Evolutionary conservation across 2,329 filamentous ascomycete species (phyloP).

Genomic region (Ceratocystis alfenasii): DNA sequence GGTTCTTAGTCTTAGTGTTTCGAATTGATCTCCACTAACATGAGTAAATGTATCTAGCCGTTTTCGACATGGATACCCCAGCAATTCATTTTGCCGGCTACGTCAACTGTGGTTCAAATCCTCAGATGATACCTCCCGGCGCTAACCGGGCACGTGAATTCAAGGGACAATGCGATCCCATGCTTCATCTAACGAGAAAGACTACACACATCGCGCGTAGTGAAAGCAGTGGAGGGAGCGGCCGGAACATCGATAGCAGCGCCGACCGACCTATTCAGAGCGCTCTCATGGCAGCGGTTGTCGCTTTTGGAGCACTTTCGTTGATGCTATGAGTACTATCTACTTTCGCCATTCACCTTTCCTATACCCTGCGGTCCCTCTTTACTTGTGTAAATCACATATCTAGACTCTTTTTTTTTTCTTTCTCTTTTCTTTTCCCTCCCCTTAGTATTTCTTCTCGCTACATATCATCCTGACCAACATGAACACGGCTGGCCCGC

Average conservation of each 20-base stretch:
- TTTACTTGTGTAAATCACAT: background rate
- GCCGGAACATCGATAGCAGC: constrained; percentile 21
- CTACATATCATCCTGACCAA: background rate
- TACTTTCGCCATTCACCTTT: background rate
- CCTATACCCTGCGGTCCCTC: background rate
- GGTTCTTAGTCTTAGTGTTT: too few relatives aligned
- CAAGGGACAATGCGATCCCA: constrained; percentile 24
- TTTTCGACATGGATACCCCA: constrained; percentile 26
- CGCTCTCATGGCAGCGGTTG: constrained; percentile 20
- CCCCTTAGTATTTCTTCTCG: constrained; percentile 4
- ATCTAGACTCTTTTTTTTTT: background rate
- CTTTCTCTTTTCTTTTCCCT: background rate
- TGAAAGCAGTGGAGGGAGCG: constrained; percentile 14
- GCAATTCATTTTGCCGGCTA: constrained; percentile 27
- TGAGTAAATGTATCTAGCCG: constrained; percentile 17
- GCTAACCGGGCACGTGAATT: constrained; percentile 24
- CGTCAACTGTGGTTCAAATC: constrained; percentile 26
- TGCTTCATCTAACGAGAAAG: background rate
- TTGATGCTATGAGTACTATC: background rate
- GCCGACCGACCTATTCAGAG: constrained; percentile 21
- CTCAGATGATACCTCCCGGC: constrained; percentile 25
- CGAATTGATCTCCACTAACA: background rate
- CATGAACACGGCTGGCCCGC: constrained; percentile 14
- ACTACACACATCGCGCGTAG: constrained; percentile 1
- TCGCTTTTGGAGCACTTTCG: constrained; percentile 18